Base-by-base conservation (phyloP, 2,329 filamentous ascomycete species). In the Sclerotinia spermophila region DNA sequence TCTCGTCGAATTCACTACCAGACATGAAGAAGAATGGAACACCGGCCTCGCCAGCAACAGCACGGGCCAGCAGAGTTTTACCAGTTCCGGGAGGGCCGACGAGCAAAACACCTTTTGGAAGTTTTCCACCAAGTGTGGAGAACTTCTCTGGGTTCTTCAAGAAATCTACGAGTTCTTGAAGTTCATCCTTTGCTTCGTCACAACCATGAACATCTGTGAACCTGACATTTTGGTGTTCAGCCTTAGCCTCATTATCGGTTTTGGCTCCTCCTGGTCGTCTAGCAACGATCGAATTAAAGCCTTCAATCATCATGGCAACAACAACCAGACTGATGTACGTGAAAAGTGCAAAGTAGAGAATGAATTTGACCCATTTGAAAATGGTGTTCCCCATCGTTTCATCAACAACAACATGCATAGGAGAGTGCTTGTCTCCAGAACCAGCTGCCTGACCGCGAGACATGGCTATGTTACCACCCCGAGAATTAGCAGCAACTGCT, bases 11-110 rank as follows among this genome's bases (percentile, higher is more conserved):
- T 81, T 99, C 96, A 71, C 93, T 97, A 66, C 96, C 96, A 78
- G 96, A 99, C 95, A 99, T 98, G 86, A 97, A 99, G 86, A 98
- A 99, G 86, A 99, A 99, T 1, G 96, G 96, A 27, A 99, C 96
- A 70, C 95, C 96, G 68, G 96, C 94, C 83, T 99, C 96, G 67
- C 96, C 96, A 62, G 96, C 96, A 72, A 99, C 96, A 69, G 96
- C 96, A 78, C 96, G 91, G 73, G 96, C 96, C 72, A 99, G 87
- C 55, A 99, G 87, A 19, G 96, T 99, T 83, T 99, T 99, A 83
- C 96, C 96, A 72, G 96, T 99, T 83, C 96, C 96, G 67, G 96
- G 96, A 79, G 96, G 96, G 0, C 96, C 96, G 78, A 97, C 93
- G 35, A 99, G 87, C 66, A 99, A 86, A 71, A 99, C 93, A 84